A percentile compares a stretch with the other conserved stretches of the same genome.
Conservation (phyloP, 768 basidiomycete species). For the Coprinopsis cinerea region DNA sequence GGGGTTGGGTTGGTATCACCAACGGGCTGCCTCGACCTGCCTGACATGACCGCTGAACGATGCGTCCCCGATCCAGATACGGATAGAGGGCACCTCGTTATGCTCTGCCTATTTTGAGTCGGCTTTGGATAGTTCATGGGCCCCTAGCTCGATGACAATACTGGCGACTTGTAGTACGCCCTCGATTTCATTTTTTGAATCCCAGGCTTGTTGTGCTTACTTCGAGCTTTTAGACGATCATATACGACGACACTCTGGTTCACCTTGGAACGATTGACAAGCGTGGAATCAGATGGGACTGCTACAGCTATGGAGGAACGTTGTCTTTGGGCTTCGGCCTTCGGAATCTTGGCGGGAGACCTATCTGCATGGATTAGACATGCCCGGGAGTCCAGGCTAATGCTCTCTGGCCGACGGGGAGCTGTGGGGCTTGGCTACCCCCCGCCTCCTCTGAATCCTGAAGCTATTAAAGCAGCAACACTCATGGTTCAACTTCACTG, state of each 20-base stretch:
- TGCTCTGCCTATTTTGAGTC: neutral
- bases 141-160: constrained; percentile 39
- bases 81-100: constrained; percentile 34
- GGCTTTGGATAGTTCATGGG: neutral
- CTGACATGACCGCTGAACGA: constrained; percentile 47
- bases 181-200: neutral
- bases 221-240: constrained; percentile 33
- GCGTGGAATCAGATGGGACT: constrained; percentile 59
- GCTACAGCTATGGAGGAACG: constrained; percentile 52
- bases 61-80: constrained; percentile 47
- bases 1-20: constrained; percentile 53
- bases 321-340: neutral
- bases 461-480: constrained; percentile 37
- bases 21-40: constrained; percentile 49
- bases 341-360: neutral
- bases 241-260: constrained; percentile 43
- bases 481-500: constrained; percentile 54
- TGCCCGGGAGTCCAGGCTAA: constrained; percentile 39
- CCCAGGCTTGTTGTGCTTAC: constrained; percentile 8
- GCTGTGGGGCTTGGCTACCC: constrained; percentile 53
- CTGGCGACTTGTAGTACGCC: constrained; percentile 47
- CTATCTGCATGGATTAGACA: constrained; percentile 23
- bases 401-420: constrained; percentile 45
- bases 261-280: constrained; percentile 57
- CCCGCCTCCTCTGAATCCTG: constrained; percentile 26